These are phyloP conservation scores for Delonix regia DNA, from an alignment of 306 rosid species.

Conservation along the genomic window DNA sequence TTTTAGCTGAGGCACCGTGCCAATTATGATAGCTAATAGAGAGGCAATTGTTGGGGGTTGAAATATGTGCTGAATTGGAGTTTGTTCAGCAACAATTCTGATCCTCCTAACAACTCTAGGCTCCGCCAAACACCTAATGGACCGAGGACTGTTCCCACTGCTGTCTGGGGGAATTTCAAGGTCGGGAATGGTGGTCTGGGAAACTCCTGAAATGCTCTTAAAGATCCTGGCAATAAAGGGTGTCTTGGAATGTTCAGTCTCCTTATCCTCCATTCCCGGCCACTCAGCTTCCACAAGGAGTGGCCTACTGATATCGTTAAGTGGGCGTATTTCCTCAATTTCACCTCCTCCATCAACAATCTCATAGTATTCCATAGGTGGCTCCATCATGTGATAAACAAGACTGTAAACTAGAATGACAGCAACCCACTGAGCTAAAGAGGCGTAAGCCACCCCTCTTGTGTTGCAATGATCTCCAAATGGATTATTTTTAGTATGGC, in stretches of 20 bases:
- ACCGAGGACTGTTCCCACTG: constrained; percentile 59
- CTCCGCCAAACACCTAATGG: constrained; percentile 79
- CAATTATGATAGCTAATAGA: constrained; percentile 75
- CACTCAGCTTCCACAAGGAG: constrained; percentile 95
- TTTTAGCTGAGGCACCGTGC: constrained; percentile 72
- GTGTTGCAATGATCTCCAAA: constrained; percentile 75
- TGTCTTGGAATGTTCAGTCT: constrained; percentile 80
- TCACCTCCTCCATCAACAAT: constrained; percentile 66
- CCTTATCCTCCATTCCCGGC: constrained; percentile 95
- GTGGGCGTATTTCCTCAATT: constrained; percentile 42
- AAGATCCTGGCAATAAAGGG: constrained; percentile 76
- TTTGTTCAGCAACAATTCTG: constrained; percentile 78
- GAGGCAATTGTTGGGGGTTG: constrained; percentile 94
- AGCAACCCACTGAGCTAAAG: constrained; percentile 86
- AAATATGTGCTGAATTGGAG: constrained; percentile 79
- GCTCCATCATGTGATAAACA: constrained; percentile 98
- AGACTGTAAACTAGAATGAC: constrained; percentile 86
- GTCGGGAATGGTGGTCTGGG: constrained; percentile 56
- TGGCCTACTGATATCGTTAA: constrained; percentile 67
- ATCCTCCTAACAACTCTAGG: constrained; percentile 83
- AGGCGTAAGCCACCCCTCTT: constrained; percentile 87
- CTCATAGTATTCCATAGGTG: constrained; percentile 75
- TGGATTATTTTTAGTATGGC: constrained; percentile 69
- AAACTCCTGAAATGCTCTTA: constrained; percentile 55
- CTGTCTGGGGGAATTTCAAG: constrained; percentile 45